phyloP scores from a whole-genome alignment of 106 monocot species.

The Amphibolis antarctica region DNA sequence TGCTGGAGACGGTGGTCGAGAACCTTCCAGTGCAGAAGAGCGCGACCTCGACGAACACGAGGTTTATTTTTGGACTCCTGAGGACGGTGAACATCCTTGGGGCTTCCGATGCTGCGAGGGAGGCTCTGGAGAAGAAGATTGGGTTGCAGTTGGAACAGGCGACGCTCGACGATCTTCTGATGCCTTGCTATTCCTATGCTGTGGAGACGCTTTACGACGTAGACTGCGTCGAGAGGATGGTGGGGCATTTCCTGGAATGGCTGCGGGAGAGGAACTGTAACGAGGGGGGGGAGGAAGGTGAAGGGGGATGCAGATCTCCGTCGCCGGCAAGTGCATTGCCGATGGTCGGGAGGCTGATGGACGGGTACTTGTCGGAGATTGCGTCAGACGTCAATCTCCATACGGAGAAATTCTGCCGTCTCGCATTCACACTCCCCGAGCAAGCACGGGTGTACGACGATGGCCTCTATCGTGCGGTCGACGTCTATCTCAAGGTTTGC shows the following conservation, averaged over 20 bases:
- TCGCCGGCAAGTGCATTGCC: conserved; percentile 13
- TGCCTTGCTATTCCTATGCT: conserved; percentile 77
- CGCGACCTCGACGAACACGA: conserved; percentile 20
- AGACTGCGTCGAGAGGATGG: conserved; percentile 73
- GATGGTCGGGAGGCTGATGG: conserved; percentile 63
- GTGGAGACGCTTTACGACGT: conserved; percentile 91
- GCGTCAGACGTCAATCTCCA: conserved; percentile 73
- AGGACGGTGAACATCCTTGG: conserved; percentile 53
- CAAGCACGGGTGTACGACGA: conserved; percentile 64
- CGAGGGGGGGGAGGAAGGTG: conserved; percentile 6
- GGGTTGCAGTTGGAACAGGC: conserved; percentile 64
- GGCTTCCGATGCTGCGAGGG: conserved; percentile 36
- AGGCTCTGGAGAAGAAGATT: conserved; percentile 59
- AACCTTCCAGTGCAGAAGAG: conserved; percentile 56
- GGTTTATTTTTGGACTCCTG: conserved; percentile 65
- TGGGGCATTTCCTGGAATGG: conserved; percentile 37
- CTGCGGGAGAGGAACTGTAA: conserved; percentile 7
- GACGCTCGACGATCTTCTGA: conserved; percentile 73
- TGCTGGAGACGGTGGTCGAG: conserved; percentile 50
- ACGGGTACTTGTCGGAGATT: conserved; percentile 78
- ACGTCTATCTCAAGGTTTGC: conserved; percentile 80
- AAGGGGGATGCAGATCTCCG: conserved; percentile 6
- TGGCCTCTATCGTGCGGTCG: conserved; percentile 84
- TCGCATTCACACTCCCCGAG: conserved; percentile 54
- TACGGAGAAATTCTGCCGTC: conserved; percentile 65